Evolutionary conservation across 352 stramenopile species (phyloP).

Genomic region (Phytophthora tubulina): DNA sequence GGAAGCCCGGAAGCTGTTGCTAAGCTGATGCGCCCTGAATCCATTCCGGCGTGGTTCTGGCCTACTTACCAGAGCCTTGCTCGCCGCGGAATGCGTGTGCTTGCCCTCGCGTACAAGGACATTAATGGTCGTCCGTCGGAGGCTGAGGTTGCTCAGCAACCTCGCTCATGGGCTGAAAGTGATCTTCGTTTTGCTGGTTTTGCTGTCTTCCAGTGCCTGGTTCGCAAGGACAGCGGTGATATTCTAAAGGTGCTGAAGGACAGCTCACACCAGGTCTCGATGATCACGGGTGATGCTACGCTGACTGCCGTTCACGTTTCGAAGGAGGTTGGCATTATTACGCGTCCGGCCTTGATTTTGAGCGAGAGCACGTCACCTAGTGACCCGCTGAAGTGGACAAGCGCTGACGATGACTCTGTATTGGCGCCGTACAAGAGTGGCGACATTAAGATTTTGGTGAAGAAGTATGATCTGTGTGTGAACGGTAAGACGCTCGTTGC

Average conservation of each 20-base stretch:
- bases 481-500: constrained; percentile 80
- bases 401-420: constrained; percentile 74
- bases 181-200: constrained; percentile 97
- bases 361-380: constrained; percentile 52
- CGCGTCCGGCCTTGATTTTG: constrained; percentile 76
- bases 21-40: constrained; percentile 79
- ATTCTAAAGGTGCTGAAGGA: constrained; percentile 94
- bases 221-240: constrained; percentile 96
- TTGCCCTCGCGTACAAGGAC: constrained; percentile 97
- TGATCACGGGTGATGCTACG: constrained; percentile 99
- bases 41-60: constrained; percentile 93
- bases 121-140: constrained; percentile 80
- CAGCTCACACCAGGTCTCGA: constrained; percentile 94
- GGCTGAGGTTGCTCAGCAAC: constrained; percentile 80
- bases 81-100: constrained; percentile 90
- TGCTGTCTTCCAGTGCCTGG: constrained; percentile 88
- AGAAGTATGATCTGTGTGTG: constrained; percentile 90
- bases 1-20: constrained; percentile 96
- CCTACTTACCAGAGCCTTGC: constrained; percentile 88
- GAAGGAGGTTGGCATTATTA: constrained; percentile 95
- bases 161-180: constrained; percentile 92
- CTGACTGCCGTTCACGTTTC: constrained; percentile 98
- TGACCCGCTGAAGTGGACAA: constrained; percentile 80
- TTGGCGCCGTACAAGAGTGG: constrained; percentile 76
- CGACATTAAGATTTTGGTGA: constrained; percentile 64